Evolutionary conservation across 2,329 filamentous ascomycete genomes (phyloP), one percentile per base, ranked within the genome.

Genomic region (Botryotinia calthae): DNA sequence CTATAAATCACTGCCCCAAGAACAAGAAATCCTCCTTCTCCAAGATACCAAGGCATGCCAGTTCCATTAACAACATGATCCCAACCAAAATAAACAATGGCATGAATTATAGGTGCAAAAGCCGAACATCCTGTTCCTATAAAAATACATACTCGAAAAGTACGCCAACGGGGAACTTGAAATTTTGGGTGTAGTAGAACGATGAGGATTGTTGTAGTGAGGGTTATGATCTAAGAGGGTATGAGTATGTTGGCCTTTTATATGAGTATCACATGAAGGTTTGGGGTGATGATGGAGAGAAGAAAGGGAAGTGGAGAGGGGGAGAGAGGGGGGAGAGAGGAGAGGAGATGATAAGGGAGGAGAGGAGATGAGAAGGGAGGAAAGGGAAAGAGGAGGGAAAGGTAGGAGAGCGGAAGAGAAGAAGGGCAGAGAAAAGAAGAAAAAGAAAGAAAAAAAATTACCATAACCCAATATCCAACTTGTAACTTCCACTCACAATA

Each of bases 21-120:
- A 34, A 62, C 54, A 42, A 76, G 66, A n/a, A 75, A 37, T 18
- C 70, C 18, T 18, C 76, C 76, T 44, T 77, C 76, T 2, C 64
- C 46, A 44, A 77, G 61, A 67, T 75, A 78, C 73, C 72, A 77
- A 20, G 66, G 64, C 73, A 75, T 72, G 2, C 76, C 75, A 9
- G 75, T 71, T 20, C 73, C 67, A 12, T 42, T 62, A 48, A 69
- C 51, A 8, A 51, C 58, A 8, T 70, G 37, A 31, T 18, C 4
- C 63, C 63, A 72, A 22, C 71, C 71, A 72, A 72, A 72, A 69
- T 69, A 25, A 31, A 62, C 28, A 51, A 70, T 70, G n/a, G 25
- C 71, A 12, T 72, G 22, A n/a, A 72, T 61, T 28, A 72, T 72
- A 12, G 71, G 71, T 12, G 58, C 65, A 5, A 72, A 51, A 10